Evolutionary conservation across 2,329 filamentous ascomycete genomes (phyloP).

Genomic region (Peltaster fructicola): DNA sequence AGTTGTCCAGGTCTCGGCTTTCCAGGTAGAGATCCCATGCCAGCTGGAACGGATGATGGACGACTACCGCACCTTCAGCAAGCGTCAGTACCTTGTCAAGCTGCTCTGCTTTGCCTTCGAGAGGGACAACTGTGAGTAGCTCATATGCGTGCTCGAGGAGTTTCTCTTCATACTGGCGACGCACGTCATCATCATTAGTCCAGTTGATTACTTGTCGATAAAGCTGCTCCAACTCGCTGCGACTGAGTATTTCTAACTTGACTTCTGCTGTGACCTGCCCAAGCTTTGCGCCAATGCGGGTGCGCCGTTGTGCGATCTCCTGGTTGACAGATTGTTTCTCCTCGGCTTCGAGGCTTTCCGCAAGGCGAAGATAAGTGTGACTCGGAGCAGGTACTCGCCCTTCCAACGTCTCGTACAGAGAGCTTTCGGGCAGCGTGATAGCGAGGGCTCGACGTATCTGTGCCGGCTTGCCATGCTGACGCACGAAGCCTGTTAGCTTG

Average conservation of each 20-base stretch:
- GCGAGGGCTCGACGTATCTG: conserved; percentile 64
- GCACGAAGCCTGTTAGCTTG: conserved; percentile 60
- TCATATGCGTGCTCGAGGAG: conserved; percentile 68
- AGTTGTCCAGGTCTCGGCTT: conserved; percentile 63
- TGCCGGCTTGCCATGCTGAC: conserved; percentile 49
- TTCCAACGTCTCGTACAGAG: conserved; percentile 67
- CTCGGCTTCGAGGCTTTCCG: conserved; percentile 66
- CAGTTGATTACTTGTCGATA: conserved; percentile 80
- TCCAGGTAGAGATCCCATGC: conserved; percentile 87
- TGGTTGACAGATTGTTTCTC: conserved; percentile 82
- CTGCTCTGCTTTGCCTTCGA: conserved; percentile 51
- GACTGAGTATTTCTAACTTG: conserved; percentile 62
- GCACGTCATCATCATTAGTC: conserved; percentile 68
- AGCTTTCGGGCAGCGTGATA: conserved; percentile 60
- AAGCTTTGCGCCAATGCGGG: conserved; percentile 67
- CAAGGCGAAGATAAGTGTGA: conserved; percentile 64
- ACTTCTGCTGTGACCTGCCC: conserved; percentile 73
- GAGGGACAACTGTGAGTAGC: conserved; percentile 48
- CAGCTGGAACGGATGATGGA: conserved; percentile 74
- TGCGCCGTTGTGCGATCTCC: conserved; percentile 75
- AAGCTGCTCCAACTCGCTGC: conserved; percentile 60
- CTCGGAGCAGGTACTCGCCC: conserved; percentile 66
- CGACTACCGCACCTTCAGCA: conserved; percentile 85
- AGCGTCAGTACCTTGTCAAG: conserved; percentile 56
- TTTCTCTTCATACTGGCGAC: conserved; percentile 80